These are phyloP conservation scores for Coemansia umbellata DNA, from an alignment of 192 early-diverging fungal species.

Conservation along the genomic window DNA sequence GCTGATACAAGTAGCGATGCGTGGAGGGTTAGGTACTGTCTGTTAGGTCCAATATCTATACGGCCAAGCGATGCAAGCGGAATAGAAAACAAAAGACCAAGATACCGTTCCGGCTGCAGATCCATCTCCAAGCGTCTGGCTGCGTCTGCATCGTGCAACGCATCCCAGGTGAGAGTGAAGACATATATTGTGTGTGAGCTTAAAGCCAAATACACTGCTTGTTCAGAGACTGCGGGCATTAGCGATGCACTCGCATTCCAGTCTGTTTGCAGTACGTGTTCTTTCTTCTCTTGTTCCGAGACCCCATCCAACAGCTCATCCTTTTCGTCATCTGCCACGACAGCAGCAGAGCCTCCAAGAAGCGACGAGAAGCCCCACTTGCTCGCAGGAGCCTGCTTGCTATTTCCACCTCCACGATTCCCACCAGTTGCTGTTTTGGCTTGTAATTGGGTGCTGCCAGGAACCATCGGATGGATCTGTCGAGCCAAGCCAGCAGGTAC, in stretches of 20 bases:
- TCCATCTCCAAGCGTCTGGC: constrained; percentile 19
- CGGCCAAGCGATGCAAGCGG: constrained; percentile 35
- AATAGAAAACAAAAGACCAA: constrained; percentile 33
- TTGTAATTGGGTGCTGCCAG: background rate
- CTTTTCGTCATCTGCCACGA: constrained; percentile 1
- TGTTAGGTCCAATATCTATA: constrained; percentile 49
- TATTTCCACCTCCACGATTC: background rate
- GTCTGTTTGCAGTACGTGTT: background rate
- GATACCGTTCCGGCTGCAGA: constrained; percentile 37
- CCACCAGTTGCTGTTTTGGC: background rate
- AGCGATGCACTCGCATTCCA: constrained; percentile 10
- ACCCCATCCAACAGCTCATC: background rate
- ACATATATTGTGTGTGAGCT: constrained; percentile 46
- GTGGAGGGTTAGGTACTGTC: constrained; percentile 50
- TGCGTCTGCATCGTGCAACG: constrained; percentile 2
- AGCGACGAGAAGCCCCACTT: constrained; percentile 40
- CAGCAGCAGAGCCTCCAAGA: constrained; percentile 8
- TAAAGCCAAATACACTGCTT: constrained; percentile 42
- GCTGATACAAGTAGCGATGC: constrained; percentile 15
- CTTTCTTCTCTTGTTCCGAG: background rate
- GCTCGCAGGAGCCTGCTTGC: constrained; percentile 5
- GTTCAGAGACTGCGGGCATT: constrained; percentile 27
- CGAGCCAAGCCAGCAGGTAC: constrained; percentile 37
- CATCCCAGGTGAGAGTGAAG: constrained; percentile 29
- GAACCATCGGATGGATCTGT: constrained; percentile 21